These are phyloP conservation scores for Aspergillus puulaauensis DNA, from an alignment of 2,329 filamentous ascomycete genomes.

Conservation along the genomic window DNA sequence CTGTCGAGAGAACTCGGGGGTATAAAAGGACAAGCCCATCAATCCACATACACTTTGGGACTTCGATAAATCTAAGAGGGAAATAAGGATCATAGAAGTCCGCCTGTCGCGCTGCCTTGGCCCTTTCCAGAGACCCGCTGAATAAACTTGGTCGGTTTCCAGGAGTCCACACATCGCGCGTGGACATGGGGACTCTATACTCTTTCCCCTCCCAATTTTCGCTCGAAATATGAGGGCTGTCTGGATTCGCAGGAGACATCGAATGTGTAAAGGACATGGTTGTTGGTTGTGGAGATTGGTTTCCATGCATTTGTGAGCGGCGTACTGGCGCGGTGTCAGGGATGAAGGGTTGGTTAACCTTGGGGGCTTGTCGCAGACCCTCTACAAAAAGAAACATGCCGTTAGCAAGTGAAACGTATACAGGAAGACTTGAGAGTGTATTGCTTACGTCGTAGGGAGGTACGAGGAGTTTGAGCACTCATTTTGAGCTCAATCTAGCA, in stretches of 20 bases:
- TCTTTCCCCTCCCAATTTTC: conserved; percentile 41
- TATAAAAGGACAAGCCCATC: background rate
- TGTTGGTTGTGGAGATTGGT: conserved; percentile 35
- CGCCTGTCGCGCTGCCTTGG: conserved; percentile 33
- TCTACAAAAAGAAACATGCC: conserved; percentile 26
- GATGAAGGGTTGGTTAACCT: conserved; percentile 40
- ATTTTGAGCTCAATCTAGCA: conserved; percentile 14
- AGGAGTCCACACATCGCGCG: conserved; percentile 43
- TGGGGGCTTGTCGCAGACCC: conserved; percentile 41
- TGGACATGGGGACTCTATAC: conserved; percentile 40
- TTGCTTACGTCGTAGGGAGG: conserved; percentile 29
- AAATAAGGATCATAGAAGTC: conserved; percentile 42
- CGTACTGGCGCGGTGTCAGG: conserved; percentile 39
- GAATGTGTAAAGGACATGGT: conserved; percentile 24
- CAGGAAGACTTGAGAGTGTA: background rate
- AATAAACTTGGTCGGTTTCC: conserved; percentile 44
- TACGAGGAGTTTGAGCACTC: conserved; percentile 25
- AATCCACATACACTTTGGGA: conserved; percentile 34
- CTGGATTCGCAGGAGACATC: conserved; percentile 31
- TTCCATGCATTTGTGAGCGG: conserved; percentile 30
- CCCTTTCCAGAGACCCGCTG: conserved; percentile 23
- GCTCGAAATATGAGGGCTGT: conserved; percentile 29
- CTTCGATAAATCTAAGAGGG: conserved; percentile 35
- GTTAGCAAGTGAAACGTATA: background rate
- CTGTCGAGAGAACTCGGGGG: background rate